These are phyloP conservation scores for Coprinellus aureogranulatus DNA, from an alignment of 768 basidiomycete species.

Conservation along the genomic window DNA sequence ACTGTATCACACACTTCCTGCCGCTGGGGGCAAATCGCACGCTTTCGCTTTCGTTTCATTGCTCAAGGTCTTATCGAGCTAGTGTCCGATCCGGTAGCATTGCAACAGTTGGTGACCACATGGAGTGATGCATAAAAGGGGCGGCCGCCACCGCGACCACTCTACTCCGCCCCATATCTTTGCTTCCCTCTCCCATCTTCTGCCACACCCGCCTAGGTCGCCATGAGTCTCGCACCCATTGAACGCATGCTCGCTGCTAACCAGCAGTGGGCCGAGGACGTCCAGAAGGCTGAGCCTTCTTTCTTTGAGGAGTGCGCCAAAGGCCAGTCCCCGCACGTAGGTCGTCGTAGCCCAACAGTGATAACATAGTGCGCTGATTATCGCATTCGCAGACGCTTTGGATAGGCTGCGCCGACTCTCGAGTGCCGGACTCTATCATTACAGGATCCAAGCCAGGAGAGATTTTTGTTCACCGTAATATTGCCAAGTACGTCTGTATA, in stretches of 20 bases:
- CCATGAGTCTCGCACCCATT: conserved; percentile 19
- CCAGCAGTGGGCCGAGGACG: conserved; percentile 65
- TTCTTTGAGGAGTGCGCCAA: conserved; percentile 63
- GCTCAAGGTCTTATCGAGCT: no score
- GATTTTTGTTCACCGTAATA: conserved; percentile 82
- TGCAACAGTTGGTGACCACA: no score
- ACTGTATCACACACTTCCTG: not conserved
- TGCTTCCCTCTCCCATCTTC: not conserved
- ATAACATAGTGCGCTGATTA: conserved; percentile 8
- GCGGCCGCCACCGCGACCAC: not conserved
- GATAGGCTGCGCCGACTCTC: conserved; percentile 83
- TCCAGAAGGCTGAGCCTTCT: conserved; percentile 50
- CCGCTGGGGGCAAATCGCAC: not conserved
- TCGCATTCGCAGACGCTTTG: conserved; percentile 55
- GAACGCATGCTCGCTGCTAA: conserved; percentile 47
- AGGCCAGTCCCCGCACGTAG: conserved; percentile 68
- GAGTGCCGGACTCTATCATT: conserved; percentile 78
- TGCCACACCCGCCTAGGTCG: conserved; percentile 8
- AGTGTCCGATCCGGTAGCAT: no score
- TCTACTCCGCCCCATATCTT: not conserved
- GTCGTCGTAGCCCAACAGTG: conserved; percentile 1
- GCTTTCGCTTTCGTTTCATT: not conserved
- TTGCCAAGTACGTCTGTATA: conserved; percentile 76
- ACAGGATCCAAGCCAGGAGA: conserved; percentile 71
- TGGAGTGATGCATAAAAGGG: no score